A percentile compares a stretch with the other conserved stretches of the same genome.
phyloP scores from a whole-genome alignment of 192 early-diverging fungal genomes.

The Coemansia sp. region DNA sequence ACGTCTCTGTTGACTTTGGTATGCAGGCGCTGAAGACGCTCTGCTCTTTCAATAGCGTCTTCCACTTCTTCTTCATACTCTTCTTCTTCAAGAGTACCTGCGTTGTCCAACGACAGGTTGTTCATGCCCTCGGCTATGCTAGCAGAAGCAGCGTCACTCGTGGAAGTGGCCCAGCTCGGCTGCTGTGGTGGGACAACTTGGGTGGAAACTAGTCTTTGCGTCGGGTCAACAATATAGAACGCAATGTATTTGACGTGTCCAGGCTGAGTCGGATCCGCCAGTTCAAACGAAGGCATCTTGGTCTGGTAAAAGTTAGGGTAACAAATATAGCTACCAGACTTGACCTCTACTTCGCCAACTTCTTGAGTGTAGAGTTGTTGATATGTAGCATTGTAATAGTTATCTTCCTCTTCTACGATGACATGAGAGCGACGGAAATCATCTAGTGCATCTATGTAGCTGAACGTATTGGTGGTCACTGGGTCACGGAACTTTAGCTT shows the following conservation, averaged over 20 bases:
- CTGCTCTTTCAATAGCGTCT: not conserved
- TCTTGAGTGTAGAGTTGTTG: slow-evolving; percentile 25
- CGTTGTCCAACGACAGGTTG: not conserved
- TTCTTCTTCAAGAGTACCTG: not conserved
- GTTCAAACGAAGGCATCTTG: slow-evolving; percentile 60
- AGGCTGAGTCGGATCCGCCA: slow-evolving; percentile 60
- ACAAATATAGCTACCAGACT: slow-evolving; percentile 62
- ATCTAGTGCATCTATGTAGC: not conserved
- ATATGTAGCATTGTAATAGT: not conserved
- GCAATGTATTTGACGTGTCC: slow-evolving; percentile 68
- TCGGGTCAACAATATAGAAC: slow-evolving; percentile 74
- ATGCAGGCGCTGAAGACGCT: not conserved
- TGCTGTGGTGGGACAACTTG: slow-evolving; percentile 69
- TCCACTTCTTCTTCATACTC: not conserved
- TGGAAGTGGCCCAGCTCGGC: slow-evolving; percentile 36
- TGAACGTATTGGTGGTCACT: not conserved
- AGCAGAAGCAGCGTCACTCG: not conserved
- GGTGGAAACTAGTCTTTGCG: slow-evolving; percentile 57
- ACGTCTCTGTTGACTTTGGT: slow-evolving; percentile 1
- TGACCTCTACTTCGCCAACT: slow-evolving; percentile 49
- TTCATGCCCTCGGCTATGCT: not conserved
- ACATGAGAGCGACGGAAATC: not conserved
- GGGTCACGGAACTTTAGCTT: slow-evolving; percentile 60
- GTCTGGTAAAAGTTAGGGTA: slow-evolving; percentile 78
- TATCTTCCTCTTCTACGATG: not conserved